Percentiles rank a stretch among this genome's conserved stretches.
phyloP scores from a whole-genome alignment of 345 rosid species.

The Clarkia xantiana region DNA sequence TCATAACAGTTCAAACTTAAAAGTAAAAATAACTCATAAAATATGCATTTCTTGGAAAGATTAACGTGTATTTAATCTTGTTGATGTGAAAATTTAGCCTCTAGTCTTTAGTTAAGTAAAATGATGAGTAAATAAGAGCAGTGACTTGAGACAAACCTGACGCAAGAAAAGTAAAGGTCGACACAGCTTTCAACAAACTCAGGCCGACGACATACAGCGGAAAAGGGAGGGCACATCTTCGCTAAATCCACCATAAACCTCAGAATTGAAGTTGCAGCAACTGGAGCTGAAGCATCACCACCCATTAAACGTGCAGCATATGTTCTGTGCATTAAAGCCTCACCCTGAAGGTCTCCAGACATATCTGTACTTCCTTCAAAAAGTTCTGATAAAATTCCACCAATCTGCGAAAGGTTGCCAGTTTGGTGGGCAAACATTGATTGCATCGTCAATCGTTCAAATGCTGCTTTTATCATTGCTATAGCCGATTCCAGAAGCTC shows the following conservation, averaged over 20 bases:
- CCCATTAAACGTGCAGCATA: slow-evolving; percentile 98
- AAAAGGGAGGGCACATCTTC: slow-evolving; percentile 90
- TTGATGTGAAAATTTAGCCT: no score
- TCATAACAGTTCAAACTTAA: not conserved
- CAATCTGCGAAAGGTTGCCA: slow-evolving; percentile 80
- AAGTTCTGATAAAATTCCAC: slow-evolving; percentile 87
- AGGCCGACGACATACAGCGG: slow-evolving; percentile 79
- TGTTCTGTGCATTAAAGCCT: slow-evolving; percentile 99
- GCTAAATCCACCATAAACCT: slow-evolving; percentile 99
- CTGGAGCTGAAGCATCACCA: slow-evolving; percentile 99
- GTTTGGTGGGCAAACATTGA: slow-evolving; percentile 82
- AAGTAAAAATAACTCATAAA: no score
- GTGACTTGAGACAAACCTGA: slow-evolving; percentile 47
- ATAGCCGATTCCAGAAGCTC: slow-evolving; percentile 88
- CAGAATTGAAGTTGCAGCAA: slow-evolving; percentile 88
- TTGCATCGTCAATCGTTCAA: slow-evolving; percentile 76
- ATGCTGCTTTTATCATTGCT: slow-evolving; percentile 89
- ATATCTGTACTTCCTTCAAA: slow-evolving; percentile 79
- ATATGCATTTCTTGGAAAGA: no score
- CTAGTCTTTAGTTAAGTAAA: no score
- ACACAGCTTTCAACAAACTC: slow-evolving; percentile 89
- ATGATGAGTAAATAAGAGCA: not conserved
- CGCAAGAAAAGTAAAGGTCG: slow-evolving; percentile 91
- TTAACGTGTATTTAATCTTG: no score
- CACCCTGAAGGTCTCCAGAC: slow-evolving; percentile 99